phyloP scores from a whole-genome alignment of 2,329 filamentous ascomycete species.

The Lasiodiplodia hormozganensis region DNA sequence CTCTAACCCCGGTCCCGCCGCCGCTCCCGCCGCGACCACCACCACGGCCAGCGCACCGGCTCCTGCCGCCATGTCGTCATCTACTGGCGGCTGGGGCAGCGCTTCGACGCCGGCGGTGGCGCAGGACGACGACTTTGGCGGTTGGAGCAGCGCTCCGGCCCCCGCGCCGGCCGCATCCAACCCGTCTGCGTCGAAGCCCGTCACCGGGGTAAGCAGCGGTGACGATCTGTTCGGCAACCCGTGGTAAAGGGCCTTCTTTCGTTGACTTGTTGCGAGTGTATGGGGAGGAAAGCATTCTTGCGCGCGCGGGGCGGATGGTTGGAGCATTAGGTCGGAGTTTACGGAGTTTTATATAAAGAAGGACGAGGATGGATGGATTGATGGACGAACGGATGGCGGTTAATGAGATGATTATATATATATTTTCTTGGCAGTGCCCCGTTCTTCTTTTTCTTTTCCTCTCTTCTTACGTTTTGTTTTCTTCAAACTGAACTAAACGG shows the following conservation, averaged over 20 bases:
- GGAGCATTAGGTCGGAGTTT: conserved; percentile 12
- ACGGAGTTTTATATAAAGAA: background rate
- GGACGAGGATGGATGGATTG: too few species aligned
- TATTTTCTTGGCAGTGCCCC: too few species aligned
- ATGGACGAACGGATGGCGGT: background rate
- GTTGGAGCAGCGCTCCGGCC: conserved; percentile 80
- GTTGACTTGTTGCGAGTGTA: conserved; percentile 45
- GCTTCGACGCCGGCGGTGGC: conserved; percentile 67
- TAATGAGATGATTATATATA: background rate
- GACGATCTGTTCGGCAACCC: conserved; percentile 97
- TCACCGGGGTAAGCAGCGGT: conserved; percentile 61
- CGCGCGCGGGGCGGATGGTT: background rate
- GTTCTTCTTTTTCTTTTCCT: background rate
- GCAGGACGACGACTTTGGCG: conserved; percentile 94
- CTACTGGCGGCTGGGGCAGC: conserved; percentile 61
- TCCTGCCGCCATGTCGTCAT: conserved; percentile 37
- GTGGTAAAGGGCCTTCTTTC: conserved; percentile 64
- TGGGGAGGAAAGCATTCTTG: too few species aligned
- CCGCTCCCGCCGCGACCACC: conserved; percentile 51
- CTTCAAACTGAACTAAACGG: background rate
- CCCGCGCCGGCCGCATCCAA: conserved; percentile 47
- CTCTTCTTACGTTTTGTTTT: background rate
- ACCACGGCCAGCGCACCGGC: conserved; percentile 40
- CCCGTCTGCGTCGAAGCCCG: conserved; percentile 50
- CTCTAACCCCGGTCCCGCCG: conserved; percentile 50